phyloP scores from a whole-genome alignment of 169 alveolate genomes.

The Plasmodium fragile region DNA sequence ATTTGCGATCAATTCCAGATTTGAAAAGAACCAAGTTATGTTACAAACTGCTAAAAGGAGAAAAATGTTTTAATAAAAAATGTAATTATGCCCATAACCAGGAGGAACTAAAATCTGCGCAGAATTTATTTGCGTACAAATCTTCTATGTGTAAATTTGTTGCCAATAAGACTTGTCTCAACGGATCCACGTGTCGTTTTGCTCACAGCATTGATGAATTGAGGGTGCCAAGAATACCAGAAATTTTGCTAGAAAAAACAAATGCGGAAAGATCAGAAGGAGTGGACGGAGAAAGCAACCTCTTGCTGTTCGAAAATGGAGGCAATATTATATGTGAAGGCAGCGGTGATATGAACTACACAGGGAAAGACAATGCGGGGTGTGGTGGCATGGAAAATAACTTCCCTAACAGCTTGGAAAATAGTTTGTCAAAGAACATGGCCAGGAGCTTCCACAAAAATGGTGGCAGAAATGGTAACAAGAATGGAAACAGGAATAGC shows the following conservation, averaged over 20 bases:
- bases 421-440: not conserved
- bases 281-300: conserved; percentile 10
- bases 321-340: not conserved
- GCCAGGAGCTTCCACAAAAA: not conserved
- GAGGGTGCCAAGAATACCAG: conserved; percentile 77
- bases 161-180: conserved; percentile 79
- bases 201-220: conserved; percentile 83
- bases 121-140: conserved; percentile 81
- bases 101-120: conserved; percentile 82
- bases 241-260: conserved; percentile 58
- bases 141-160: conserved; percentile 83
- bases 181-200: conserved; percentile 83
- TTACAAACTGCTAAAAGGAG: conserved; percentile 77
- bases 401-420: not conserved
- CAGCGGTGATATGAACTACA: not conserved
- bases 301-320: not conserved
- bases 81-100: conserved; percentile 84
- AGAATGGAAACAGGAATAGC: not conserved
- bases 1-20: conserved; percentile 81
- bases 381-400: not conserved
- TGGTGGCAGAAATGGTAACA: not conserved
- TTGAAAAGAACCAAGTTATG: conserved; percentile 82
- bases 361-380: not conserved
- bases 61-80: conserved; percentile 63
- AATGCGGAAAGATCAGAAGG: not conserved